phyloP scores from a whole-genome alignment of 1,139 yeast species.

The Geotrichum carabidarum region DNA sequence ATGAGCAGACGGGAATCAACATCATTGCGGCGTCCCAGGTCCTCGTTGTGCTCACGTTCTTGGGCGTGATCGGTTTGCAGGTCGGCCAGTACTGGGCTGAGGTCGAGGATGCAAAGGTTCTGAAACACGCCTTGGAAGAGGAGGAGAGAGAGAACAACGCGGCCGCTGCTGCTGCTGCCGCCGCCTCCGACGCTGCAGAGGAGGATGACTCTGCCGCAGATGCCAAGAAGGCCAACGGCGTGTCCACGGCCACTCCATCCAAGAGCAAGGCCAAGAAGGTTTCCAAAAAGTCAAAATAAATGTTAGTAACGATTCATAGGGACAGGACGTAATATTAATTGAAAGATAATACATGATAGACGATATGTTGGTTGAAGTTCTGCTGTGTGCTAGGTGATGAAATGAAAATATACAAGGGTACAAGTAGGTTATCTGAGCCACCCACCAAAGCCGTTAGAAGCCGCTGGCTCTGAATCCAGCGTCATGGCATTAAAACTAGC shows the following conservation, averaged over 20 bases:
- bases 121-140: slow-evolving; percentile 30
- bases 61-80: slow-evolving; percentile 79
- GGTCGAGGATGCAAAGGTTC: slow-evolving; percentile 54
- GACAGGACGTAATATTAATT: background rate
- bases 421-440: background rate
- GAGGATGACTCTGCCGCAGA: slow-evolving; percentile 22
- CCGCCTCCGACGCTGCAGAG: slow-evolving; percentile 17
- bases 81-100: slow-evolving; percentile 87
- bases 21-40: slow-evolving; percentile 88
- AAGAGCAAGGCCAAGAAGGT: slow-evolving; percentile 9
- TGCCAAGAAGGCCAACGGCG: slow-evolving; percentile 4
- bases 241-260: slow-evolving; percentile 9
- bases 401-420: background rate
- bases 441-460: slow-evolving; percentile 7
- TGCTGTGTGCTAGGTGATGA: background rate
- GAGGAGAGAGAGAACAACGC: slow-evolving; percentile 27
- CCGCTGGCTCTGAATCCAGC: slow-evolving; percentile 7
- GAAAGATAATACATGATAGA: background rate
- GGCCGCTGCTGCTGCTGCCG: slow-evolving; percentile 27
- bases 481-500: slow-evolving; percentile 18
- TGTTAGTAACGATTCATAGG: background rate
- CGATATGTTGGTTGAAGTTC: background rate
- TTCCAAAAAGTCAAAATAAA: slow-evolving; percentile 1
- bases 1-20: slow-evolving; percentile 75
- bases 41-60: slow-evolving; percentile 62